Conservation (phyloP, 2,329 filamentous ascomycete species). For the Fusarium sp. region DNA sequence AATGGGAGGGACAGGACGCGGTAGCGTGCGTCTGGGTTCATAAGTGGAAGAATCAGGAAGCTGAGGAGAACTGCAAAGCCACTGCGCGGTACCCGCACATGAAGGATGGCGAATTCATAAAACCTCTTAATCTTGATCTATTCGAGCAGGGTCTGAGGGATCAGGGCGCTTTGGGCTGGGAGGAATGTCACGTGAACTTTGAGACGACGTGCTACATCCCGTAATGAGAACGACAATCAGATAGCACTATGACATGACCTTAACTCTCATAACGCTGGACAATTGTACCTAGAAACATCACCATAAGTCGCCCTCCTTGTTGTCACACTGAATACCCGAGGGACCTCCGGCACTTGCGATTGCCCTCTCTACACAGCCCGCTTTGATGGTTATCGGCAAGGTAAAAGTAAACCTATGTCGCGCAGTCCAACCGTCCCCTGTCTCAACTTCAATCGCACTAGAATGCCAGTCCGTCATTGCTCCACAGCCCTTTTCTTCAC, state of each 20-base stretch:
- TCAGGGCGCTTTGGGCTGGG: neutral
- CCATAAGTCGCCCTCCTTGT: neutral
- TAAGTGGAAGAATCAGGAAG: neutral
- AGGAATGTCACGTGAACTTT: rapidly evolving
- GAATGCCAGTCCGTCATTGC: neutral
- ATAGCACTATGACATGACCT: rapidly evolving
- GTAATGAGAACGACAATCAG: rapidly evolving
- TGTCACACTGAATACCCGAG: neutral
- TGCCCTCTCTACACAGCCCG: neutral
- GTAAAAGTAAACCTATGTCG: neutral
- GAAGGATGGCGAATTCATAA: neutral
- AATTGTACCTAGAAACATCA: rapidly evolving
- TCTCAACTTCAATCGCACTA: neutral
- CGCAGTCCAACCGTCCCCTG: neutral
- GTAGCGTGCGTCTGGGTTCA: neutral
- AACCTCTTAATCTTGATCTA: neutral
- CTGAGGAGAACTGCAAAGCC: neutral
- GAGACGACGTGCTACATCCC: rapidly evolving
- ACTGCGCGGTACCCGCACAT: neutral
- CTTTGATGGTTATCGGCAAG: neutral
- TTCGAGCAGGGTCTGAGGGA: neutral
- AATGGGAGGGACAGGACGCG: rapidly evolving
- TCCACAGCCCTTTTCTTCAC: neutral
- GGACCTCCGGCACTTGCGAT: neutral
- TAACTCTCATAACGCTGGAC: rapidly evolving